These are phyloP conservation scores for Candida pseudoglaebosa DNA, from an alignment of 805 yeast species.

Conservation along the genomic window DNA sequence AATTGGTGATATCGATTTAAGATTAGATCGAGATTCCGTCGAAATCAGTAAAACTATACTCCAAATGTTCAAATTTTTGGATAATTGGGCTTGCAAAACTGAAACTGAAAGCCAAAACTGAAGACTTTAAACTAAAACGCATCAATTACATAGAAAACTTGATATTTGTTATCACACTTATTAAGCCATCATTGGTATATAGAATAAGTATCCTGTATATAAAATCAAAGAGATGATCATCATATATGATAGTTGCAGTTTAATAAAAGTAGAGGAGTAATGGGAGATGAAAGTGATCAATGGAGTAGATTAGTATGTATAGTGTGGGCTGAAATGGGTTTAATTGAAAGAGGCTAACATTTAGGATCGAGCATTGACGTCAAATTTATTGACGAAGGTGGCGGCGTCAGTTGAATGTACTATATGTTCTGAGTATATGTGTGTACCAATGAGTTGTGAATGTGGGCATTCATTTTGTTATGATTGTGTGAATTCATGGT, in stretches of 20 bases:
- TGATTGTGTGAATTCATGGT: constrained; percentile 60
- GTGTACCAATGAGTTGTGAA: constrained; percentile 54
- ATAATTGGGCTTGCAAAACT: constrained; percentile 17
- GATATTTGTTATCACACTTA: too few species aligned
- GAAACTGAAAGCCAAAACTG: background rate
- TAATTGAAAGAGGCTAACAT: background rate
- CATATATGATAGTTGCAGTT: too few species aligned
- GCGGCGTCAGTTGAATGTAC: constrained; percentile 46
- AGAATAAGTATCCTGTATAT: background rate
- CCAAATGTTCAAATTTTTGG: constrained; percentile 22
- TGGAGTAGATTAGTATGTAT: background rate
- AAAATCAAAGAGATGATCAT: too few species aligned
- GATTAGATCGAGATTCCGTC: constrained; percentile 28
- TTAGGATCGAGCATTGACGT: constrained; percentile 19
- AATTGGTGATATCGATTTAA: constrained; percentile 31
- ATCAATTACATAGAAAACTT: too few species aligned
- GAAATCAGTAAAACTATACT: constrained; percentile 20
- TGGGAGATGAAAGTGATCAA: background rate
- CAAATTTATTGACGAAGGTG: constrained; percentile 23
- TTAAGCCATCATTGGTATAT: background rate
- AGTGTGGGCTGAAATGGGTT: background rate
- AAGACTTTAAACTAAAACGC: background rate
- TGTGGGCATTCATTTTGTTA: constrained; percentile 81
- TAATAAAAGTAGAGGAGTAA: background rate
- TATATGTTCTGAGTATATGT: constrained; percentile 68